A percentile compares a stretch with the other conserved stretches of the same genome.
phyloP scores from a whole-genome alignment of 2,329 filamentous ascomycete genomes.

The Aspergillus uvarum region DNA sequence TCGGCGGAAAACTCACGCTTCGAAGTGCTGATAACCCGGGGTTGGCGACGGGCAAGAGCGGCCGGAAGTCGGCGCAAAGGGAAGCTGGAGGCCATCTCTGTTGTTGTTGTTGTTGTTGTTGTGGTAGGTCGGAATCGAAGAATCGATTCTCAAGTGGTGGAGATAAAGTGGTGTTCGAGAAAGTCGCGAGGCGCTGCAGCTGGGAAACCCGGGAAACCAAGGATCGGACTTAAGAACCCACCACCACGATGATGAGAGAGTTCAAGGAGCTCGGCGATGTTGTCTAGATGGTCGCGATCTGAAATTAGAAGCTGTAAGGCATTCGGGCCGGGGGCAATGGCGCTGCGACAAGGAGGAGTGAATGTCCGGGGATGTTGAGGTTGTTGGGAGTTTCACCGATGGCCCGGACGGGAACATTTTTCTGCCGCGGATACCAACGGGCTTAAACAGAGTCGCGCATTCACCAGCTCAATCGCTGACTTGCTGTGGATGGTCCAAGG shows the following conservation, averaged over 20 bases:
- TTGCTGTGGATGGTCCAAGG: conserved; percentile 4
- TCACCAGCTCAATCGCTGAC: conserved; percentile 8
- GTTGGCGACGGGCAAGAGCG: conserved; percentile 37
- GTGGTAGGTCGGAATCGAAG: not conserved
- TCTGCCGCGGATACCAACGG: conserved; percentile 35
- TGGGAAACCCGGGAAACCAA: conserved; percentile 19
- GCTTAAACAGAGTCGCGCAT: conserved; percentile 13
- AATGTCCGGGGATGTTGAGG: conserved; percentile 33
- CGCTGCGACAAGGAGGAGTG: conserved; percentile 12
- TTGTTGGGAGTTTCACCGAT: conserved; percentile 42
- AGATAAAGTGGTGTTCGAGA: conserved; percentile 2
- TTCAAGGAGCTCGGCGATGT: conserved; percentile 18
- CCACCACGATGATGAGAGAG: conserved; percentile 21
- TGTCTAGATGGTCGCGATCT: conserved; percentile 10
- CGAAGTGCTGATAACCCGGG: conserved; percentile 28
- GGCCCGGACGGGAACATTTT: conserved; percentile 43
- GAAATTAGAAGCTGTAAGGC: conserved; percentile 12
- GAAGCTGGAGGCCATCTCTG: conserved; percentile 37
- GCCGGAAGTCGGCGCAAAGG: conserved; percentile 34
- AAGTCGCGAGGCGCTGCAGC: conserved; percentile 13
- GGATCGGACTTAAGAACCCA: conserved; percentile 27
- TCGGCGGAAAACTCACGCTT: conserved; percentile 35
- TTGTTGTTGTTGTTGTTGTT: not conserved
- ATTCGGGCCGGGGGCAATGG: conserved; percentile 22
- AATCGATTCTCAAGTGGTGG: not conserved